phyloP scores from a whole-genome alignment of 2,329 filamentous ascomycete species.

The Pseudogymnoascus sp. region DNA sequence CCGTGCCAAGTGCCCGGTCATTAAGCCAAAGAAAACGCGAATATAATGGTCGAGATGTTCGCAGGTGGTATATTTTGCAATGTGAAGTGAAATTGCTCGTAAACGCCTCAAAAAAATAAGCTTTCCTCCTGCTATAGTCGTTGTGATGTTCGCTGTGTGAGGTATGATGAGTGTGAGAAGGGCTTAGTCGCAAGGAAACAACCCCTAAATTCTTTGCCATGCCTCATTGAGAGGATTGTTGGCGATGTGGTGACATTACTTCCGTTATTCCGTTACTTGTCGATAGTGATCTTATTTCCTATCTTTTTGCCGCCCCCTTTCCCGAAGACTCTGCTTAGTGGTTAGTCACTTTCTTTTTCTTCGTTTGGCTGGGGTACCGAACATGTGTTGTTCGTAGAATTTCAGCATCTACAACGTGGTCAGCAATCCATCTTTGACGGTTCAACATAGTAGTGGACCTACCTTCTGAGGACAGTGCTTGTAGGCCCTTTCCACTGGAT shows the following conservation, averaged over 20 bases:
- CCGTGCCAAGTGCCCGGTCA: background rate
- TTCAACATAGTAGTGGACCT: slow-evolving; percentile 9
- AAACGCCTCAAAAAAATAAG: slow-evolving; percentile 1
- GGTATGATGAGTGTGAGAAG: background rate
- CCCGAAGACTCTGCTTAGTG: slow-evolving; percentile 21
- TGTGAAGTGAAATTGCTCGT: background rate
- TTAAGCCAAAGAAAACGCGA: background rate
- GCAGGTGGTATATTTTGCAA: background rate
- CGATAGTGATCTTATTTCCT: background rate
- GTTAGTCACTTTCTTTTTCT: slow-evolving; percentile 14
- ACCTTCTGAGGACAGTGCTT: slow-evolving; percentile 74
- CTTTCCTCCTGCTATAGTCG: background rate
- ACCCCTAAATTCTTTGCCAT: background rate
- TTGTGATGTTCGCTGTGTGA: too few species aligned
- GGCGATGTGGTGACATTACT: background rate
- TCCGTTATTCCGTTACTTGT: background rate
- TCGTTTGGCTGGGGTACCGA: slow-evolving; percentile 14
- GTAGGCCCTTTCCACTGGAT: slow-evolving; percentile 61
- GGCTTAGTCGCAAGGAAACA: background rate
- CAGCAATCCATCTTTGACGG: background rate
- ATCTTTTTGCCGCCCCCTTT: slow-evolving; percentile 7
- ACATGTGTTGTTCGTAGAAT: slow-evolving; percentile 45
- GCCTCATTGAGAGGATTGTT: background rate
- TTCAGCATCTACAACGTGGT: slow-evolving; percentile 34
- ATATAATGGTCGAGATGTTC: background rate